Evolutionary conservation across 495 filamentous ascomycete genomes (phyloP), one percentile per base, ranked within the genome.

Genomic region (Penicillium desertorum): DNA sequence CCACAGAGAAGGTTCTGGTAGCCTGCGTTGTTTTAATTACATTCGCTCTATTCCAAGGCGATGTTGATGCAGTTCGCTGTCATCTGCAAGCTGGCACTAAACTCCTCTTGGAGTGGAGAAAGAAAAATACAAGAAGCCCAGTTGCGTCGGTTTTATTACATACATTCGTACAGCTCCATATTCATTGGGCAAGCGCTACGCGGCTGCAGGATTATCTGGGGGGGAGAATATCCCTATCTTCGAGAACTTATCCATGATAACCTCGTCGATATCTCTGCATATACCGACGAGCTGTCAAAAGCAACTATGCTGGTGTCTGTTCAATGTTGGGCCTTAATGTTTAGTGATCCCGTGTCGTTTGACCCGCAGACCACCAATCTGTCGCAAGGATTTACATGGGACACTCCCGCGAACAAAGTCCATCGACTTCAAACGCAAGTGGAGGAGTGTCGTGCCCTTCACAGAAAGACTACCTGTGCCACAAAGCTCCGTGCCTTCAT

Each of bases 21-120:
- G 76, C 71, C 2, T 79, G 77, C 47, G 59, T 80, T 23, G 66
- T 80, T n/a, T 78, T 79, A 50, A 64, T 79, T 16, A 78, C 71
- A 53, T 71, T 80, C 43, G 78, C 77, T 63, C 64, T 79, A 55
- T 70, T 80, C 62, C 72, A 76, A 54, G 71, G 68, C 30, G 76
- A 79, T 64, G 65, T 71, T 55, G 65, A 60, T 9, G 68, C 73
- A 16, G 76, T 74, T 17, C 54, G 47, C 29, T 51, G 22, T 39
- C 54, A 61, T 56, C 46, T 62, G 29, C 57, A 45, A 32, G 50
- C 58, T 37, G 58, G 58, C 5, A 48, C 39, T 22, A 45, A 30
- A 23, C 34, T 60, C 20, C 22, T 59, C 2, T 27, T 5, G 14
- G 56, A 54, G 39, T 62, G 56, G 56, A 51, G 42, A 51, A 62